Percentiles rank a stretch among this genome's conserved stretches.
Evolutionary conservation across 306 rosid species (phyloP).

Genomic region (Sindora glabra): DNA sequence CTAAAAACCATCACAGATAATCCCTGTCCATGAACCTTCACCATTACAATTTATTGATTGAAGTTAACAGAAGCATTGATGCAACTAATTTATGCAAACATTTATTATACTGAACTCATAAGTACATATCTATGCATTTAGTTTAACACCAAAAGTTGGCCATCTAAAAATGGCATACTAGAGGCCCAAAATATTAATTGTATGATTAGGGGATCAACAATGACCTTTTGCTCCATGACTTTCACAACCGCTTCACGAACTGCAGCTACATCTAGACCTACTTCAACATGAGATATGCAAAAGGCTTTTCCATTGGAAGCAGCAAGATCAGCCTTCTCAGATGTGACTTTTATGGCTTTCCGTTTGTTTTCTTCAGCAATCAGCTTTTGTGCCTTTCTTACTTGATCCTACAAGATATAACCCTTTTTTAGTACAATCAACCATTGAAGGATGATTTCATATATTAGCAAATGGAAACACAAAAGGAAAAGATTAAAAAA

Average conservation of each 20-base stretch:
- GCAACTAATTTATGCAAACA: background rate
- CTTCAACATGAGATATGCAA: conserved; percentile 69
- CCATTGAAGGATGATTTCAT: background rate
- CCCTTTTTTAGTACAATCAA: background rate
- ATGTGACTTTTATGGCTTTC: conserved; percentile 60
- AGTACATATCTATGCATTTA: conserved; percentile 3
- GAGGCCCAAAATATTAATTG: background rate
- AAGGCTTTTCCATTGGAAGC: conserved; percentile 57
- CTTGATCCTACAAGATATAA: conserved; percentile 44
- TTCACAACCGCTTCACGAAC: conserved; percentile 92
- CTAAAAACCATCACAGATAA: conserved; percentile 88
- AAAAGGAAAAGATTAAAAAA: background rate
- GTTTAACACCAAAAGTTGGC: background rate
- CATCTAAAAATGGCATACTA: background rate
- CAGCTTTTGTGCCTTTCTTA: conserved; percentile 79
- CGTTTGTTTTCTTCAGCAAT: conserved; percentile 78
- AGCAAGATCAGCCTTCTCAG: conserved; percentile 66
- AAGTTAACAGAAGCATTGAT: background rate
- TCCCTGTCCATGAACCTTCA: conserved; percentile 51
- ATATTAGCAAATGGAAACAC: background rate
- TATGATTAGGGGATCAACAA: background rate
- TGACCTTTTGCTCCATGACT: conserved; percentile 73
- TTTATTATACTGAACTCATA: background rate
- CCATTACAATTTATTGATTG: conserved; percentile 11
- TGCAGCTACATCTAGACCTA: conserved; percentile 88